Evolutionary conservation across 495 filamentous ascomycete genomes (phyloP), one percentile per base, ranked within the genome.

Genomic region (Delitschia confertaspora): DNA sequence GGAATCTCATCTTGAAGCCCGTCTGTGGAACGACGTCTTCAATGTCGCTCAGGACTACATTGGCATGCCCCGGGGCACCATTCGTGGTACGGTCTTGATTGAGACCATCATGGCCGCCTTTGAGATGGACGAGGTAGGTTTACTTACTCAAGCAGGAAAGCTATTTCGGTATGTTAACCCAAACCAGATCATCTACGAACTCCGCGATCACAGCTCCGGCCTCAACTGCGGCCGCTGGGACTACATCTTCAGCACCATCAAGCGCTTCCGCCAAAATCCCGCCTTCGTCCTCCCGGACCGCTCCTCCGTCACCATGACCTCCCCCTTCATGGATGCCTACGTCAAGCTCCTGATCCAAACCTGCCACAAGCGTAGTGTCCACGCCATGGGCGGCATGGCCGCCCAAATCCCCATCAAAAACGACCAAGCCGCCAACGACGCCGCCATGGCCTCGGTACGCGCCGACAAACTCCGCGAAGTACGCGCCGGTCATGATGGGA

Each of bases 181-280:
- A 30, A 35, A 42, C 2, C 50, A 74, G 81, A 96, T 98, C 66
- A 96, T 99, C 65, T 99, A 95, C 69, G 91, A 99, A 67, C 81
- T 99, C 49, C 85, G 91, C 26, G 89, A 96, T 61, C 91, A 99
- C 72, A 86, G 80, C 65, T 82, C 91, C 8, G 91, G 91, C 39
- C 75, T 99, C 51, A 99, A 99, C 74, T 99, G 91, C 66, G 91
- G 91, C 37, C 83, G 91, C 37, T 99, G 91, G 91, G 91, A 99
- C 62, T 99, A 99, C 74, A 96, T 99, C 69, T 98, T 99, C 74
- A 89, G 81, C 64, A 85, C 91, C 60, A 99, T 99, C 74, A 99
- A 99, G 75, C 95, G 94, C 69, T 95, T 96, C 80, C 84, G 93
- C 56, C 78, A 94, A 53, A 88, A 95, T 71, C 70, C 83, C 48